Evolutionary conservation across 148 eudicot genomes (phyloP), one percentile per base, ranked within the genome.

Genomic region (Spergularia bocconei): DNA sequence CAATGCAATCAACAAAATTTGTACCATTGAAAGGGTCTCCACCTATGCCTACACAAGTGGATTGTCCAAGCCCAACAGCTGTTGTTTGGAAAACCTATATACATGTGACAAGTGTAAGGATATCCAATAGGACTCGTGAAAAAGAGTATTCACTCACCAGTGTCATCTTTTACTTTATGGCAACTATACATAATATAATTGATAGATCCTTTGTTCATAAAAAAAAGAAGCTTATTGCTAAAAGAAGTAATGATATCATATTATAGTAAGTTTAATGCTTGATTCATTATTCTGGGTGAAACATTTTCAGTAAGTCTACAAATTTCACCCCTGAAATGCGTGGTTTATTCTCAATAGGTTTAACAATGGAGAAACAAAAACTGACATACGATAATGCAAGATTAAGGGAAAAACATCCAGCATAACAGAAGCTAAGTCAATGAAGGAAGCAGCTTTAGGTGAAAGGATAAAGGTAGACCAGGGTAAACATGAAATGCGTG

Each of bases 21-120:
- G 98, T 95, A 23, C 98, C 98, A 77, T 95, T 95, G 77, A 95
- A 95, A 86, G 98, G 98, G 85, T 95, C 98, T 63, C 98, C 98
- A 65, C 98, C 98, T 69, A 95, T 89, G 65, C 98, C 98, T 33
- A 95, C 98, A 80, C 97, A 92, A 16, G 98, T 95, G 39, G 98
- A 95, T 81, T 95, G 98, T 76, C 98, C 98, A 67, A 95, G 88
- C 77, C 98, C 97, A 81, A 95, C 98, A 67, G 93, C 93, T 77
- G 93, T 89, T 72, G 98, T 95, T 92, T 95, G 98, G 86, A 88
- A 95, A 63, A 95, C 98, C 98, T 95, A 79, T 8, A 66, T 54
- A 80, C 47, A 72, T 59, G 81, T 53, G 25, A 72, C 16, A 62
- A 39, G 44, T 20, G 39, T 61, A 29, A 67, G 44, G 10, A 68